These are phyloP conservation scores for Nicotiana knightiana DNA, from an alignment of 257 asterid species.

Conservation along the genomic window DNA sequence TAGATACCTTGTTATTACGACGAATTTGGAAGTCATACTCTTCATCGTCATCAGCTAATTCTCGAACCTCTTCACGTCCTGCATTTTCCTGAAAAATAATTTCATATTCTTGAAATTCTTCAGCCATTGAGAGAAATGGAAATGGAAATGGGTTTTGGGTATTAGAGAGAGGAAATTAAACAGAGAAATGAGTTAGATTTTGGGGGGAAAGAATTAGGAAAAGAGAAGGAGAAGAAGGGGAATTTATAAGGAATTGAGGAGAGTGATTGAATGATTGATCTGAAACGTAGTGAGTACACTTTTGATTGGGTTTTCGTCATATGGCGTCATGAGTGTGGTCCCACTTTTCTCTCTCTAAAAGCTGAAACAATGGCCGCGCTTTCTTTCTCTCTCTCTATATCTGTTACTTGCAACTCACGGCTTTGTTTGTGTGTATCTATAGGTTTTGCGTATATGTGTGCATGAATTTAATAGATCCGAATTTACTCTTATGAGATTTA, in stretches of 20 bases:
- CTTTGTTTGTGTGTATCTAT: neutral
- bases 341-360: constrained; percentile 24
- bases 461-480: neutral
- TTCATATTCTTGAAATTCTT: constrained; percentile 69
- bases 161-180: neutral
- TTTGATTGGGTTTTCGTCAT: constrained; percentile 17
- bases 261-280: constrained; percentile 32
- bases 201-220: neutral
- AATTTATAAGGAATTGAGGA: constrained; percentile 39
- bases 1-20: constrained; percentile 4
- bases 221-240: neutral
- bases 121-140: constrained; percentile 39
- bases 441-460: neutral
- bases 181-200: neutral
- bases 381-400: neutral
- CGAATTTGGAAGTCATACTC: neutral
- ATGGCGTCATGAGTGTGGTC: constrained; percentile 52
- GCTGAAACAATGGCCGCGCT: neutral
- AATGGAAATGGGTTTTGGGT: neutral
- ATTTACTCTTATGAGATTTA: neutral
- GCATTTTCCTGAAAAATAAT: constrained; percentile 41
- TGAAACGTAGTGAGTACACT: constrained; percentile 26
- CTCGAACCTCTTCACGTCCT: constrained; percentile 10
- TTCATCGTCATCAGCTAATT: neutral
- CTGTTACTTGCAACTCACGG: neutral